Conservation (phyloP, 192 early-diverging fungal genomes). For the Rhizophlyctis rosea region DNA sequence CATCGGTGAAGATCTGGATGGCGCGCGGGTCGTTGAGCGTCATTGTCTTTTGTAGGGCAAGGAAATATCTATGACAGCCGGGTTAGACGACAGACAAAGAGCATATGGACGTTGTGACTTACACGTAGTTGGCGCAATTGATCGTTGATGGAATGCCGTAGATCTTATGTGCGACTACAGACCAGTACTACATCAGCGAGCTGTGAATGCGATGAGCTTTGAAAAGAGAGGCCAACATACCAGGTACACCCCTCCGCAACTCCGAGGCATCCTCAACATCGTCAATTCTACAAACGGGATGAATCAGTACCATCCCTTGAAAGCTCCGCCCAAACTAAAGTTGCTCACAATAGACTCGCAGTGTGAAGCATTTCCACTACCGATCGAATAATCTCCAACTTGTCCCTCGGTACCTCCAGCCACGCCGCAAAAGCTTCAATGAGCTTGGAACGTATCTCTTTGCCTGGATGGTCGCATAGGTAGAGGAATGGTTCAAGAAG, state of each 20-base stretch:
- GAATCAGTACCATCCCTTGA: neutral
- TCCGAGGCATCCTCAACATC: conserved; percentile 94
- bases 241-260: conserved; percentile 79
- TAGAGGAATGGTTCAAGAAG: conserved; percentile 94
- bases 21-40: conserved; percentile 64
- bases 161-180: conserved; percentile 85
- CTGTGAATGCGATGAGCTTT: neutral
- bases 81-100: neutral
- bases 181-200: neutral
- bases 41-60: conserved; percentile 76
- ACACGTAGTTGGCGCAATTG: conserved; percentile 96
- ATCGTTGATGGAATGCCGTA: conserved; percentile 91
- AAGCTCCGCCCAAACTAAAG: neutral
- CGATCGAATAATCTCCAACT: conserved; percentile 69
- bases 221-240: conserved; percentile 5
- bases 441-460: conserved; percentile 88
- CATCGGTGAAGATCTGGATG: conserved; percentile 86
- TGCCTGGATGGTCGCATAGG: conserved; percentile 81
- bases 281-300: conserved; percentile 65
- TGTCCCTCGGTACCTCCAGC: conserved; percentile 69
- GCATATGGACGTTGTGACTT: conserved; percentile 7
- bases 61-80: conserved; percentile 64
- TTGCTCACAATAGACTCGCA: conserved; percentile 76
- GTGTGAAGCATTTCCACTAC: conserved; percentile 94
- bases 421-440: conserved; percentile 90